phyloP scores from a whole-genome alignment of 1,284 basidiomycete genomes.

The Cystobasidium pallidum region DNA sequence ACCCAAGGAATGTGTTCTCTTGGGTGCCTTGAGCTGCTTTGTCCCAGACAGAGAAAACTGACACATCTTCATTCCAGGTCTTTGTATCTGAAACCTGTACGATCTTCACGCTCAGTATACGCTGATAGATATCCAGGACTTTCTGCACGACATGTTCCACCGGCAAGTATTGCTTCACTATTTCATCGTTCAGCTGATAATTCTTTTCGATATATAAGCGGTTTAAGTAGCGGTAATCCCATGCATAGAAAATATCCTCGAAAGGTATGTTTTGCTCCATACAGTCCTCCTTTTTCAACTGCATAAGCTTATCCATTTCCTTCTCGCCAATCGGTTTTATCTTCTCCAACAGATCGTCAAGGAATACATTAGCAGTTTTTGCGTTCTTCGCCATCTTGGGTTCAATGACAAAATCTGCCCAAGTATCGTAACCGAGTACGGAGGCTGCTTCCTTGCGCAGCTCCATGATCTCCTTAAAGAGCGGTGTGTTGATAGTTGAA shows the following conservation, averaged over 20 bases:
- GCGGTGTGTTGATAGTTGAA: slow-evolving; percentile 68
- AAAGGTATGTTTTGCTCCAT: slow-evolving; percentile 63
- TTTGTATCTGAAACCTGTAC: slow-evolving; percentile 60
- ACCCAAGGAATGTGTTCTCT: slow-evolving; percentile 69
- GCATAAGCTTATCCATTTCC: slow-evolving; percentile 68
- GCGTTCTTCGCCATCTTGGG: slow-evolving; percentile 80
- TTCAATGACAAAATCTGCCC: slow-evolving; percentile 79
- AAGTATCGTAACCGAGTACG: slow-evolving; percentile 72
- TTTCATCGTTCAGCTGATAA: slow-evolving; percentile 64
- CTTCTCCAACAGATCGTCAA: slow-evolving; percentile 71
- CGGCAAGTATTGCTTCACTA: slow-evolving; percentile 83
- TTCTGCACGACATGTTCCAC: slow-evolving; percentile 75
- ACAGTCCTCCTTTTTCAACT: slow-evolving; percentile 73
- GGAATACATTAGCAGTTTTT: slow-evolving; percentile 66
- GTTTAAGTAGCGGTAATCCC: slow-evolving; percentile 63
- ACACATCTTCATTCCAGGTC: slow-evolving; percentile 64
- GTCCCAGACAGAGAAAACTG: slow-evolving; percentile 79
- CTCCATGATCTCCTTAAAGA: slow-evolving; percentile 66
- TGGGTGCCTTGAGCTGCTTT: slow-evolving; percentile 58
- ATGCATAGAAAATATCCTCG: slow-evolving; percentile 71
- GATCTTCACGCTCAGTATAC: slow-evolving; percentile 73
- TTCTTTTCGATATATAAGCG: slow-evolving; percentile 67
- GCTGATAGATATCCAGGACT: slow-evolving; percentile 78
- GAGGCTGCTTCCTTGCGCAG: slow-evolving; percentile 70
- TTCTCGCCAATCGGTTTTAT: slow-evolving; percentile 71